These are phyloP conservation scores for Oryza nivara DNA, from an alignment of 176 grass and related monocot species.

Conservation along the genomic window DNA sequence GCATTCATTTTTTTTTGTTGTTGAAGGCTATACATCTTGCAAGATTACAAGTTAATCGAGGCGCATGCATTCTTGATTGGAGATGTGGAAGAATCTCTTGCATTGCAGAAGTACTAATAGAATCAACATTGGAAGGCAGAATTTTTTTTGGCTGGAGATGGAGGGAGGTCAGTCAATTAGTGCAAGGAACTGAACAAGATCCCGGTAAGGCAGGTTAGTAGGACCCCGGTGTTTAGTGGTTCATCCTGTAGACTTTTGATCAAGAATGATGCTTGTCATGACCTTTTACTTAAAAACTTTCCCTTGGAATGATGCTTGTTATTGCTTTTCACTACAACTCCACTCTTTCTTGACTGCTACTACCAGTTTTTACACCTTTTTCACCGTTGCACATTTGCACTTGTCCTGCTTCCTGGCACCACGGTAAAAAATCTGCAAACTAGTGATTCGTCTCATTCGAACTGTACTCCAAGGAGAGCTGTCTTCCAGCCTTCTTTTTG, in stretches of 20 bases:
- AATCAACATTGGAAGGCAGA: neutral
- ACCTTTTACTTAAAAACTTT: neutral
- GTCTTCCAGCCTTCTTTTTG: neutral
- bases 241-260: constrained; percentile 49
- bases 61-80: constrained; percentile 14
- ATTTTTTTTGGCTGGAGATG: neutral
- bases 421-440: neutral
- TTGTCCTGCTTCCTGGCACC: neutral
- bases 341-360: no score
- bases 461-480: neutral
- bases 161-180: neutral
- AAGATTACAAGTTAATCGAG: neutral
- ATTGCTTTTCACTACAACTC: neutral
- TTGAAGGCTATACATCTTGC: constrained; percentile 19
- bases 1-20: constrained; percentile 19
- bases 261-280: constrained; percentile 25
- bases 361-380: neutral
- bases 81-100: neutral
- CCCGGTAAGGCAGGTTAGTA: constrained; percentile 27
- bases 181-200: constrained; percentile 1
- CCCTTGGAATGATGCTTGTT: constrained; percentile 7
- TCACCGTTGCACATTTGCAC: neutral
- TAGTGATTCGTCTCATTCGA: neutral
- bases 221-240: constrained; percentile 24
- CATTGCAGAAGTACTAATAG: neutral